Evolutionary conservation across 495 filamentous ascomycete species (phyloP).

Genomic region (Symbiotaphrina buchneri): DNA sequence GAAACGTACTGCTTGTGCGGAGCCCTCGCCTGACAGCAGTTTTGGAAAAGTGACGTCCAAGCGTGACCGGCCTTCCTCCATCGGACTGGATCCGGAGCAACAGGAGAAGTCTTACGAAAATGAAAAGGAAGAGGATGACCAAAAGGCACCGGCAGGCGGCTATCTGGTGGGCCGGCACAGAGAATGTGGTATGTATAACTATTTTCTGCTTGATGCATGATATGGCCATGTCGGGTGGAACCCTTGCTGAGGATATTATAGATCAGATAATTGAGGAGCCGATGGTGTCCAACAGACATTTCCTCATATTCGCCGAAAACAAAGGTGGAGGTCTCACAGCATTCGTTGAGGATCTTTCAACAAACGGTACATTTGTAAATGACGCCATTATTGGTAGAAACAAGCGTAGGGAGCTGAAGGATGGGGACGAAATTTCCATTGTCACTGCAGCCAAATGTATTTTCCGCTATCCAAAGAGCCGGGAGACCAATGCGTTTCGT

Average conservation of each 20-base stretch:
- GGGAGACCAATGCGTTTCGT: constrained; percentile 51
- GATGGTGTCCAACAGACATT: constrained; percentile 91
- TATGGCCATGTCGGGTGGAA: not conserved
- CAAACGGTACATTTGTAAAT: constrained; percentile 92
- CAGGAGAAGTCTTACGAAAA: constrained; percentile 35
- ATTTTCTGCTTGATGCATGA: not conserved
- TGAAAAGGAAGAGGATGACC: constrained; percentile 18
- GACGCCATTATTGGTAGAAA: constrained; percentile 81
- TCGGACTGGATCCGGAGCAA: constrained; percentile 15
- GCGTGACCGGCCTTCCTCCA: constrained; percentile 8
- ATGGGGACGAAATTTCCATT: constrained; percentile 77
- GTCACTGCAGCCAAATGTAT: constrained; percentile 64
- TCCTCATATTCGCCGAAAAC: constrained; percentile 72
- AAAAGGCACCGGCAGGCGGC: constrained; percentile 43
- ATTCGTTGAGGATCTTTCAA: constrained; percentile 79
- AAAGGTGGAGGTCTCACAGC: constrained; percentile 58
- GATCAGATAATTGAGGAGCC: constrained; percentile 55
- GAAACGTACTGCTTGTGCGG: constrained; percentile 40
- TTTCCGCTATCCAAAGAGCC: constrained; percentile 67
- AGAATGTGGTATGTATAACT: constrained; percentile 56
- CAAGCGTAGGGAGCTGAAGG: constrained; percentile 64
- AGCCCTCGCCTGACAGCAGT: constrained; percentile 12
- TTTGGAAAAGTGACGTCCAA: constrained; percentile 11
- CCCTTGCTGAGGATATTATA: constrained; percentile 23
- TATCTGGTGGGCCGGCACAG: constrained; percentile 84